phyloP scores from a whole-genome alignment of 2,329 filamentous ascomycete species.

The Diaporthe sp. region DNA sequence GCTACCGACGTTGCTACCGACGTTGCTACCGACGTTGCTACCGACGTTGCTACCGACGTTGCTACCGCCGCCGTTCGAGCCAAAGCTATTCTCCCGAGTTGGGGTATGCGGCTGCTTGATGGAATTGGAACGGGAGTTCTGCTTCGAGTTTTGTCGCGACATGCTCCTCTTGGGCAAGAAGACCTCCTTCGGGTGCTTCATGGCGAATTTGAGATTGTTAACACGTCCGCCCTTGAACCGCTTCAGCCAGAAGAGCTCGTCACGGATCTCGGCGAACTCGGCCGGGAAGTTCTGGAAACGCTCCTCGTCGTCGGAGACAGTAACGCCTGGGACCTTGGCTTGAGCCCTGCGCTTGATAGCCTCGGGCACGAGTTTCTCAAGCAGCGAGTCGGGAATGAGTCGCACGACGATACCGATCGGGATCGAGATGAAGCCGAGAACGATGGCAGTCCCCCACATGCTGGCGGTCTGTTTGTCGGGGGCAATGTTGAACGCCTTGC shows the following conservation, averaged over 20 bases:
- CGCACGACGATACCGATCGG: constrained; percentile 87
- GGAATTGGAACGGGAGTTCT: constrained; percentile 75
- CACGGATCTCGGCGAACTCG: constrained; percentile 79
- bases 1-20: constrained; percentile 37
- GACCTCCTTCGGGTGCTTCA: constrained; percentile 80
- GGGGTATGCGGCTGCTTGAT: constrained; percentile 74
- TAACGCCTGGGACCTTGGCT: constrained; percentile 65
- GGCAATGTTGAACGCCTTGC: constrained; percentile 82
- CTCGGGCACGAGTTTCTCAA: constrained; percentile 66
- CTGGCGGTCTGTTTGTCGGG: constrained; percentile 71
- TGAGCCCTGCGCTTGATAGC: constrained; percentile 64
- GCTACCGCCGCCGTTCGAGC: constrained; percentile 58
- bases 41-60: constrained; percentile 47
- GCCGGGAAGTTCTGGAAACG: constrained; percentile 77
- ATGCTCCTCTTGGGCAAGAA: constrained; percentile 74
- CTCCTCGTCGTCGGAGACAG: constrained; percentile 74
- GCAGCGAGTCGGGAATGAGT: constrained; percentile 80
- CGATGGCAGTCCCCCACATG: constrained; percentile 90
- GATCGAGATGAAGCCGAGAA: constrained; percentile 87
- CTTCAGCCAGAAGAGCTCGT: constrained; percentile 86
- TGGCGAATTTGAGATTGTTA: constrained; percentile 84
- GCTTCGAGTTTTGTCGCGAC: constrained; percentile 67
- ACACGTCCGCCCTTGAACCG: constrained; percentile 85
- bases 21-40: constrained; percentile 47
- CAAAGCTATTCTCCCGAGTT: constrained; percentile 67